Evolutionary conservation across 2,329 filamentous ascomycete species (phyloP), one percentile per base, ranked within the genome.

Genomic region (Mycosphaerelloides madeirae): DNA sequence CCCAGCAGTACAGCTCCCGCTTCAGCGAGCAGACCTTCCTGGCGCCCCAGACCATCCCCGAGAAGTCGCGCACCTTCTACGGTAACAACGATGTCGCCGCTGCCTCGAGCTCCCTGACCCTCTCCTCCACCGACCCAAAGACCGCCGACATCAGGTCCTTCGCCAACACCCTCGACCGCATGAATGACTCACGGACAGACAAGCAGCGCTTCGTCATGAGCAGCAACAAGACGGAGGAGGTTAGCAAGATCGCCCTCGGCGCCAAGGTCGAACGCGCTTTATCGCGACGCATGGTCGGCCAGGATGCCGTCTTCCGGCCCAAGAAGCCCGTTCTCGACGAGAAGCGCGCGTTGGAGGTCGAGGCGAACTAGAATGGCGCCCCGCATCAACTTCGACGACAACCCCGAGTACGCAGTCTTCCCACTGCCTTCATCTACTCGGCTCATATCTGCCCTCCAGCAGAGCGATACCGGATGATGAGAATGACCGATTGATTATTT

Each of bases 201-300:
- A 80, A 84, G 59, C 90, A 96, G 72, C 84, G 90, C 57, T 90
- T 90, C 62, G 75, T 81, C 44, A 80, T 90, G 52, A 85, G 76
- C 64, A 80, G 84, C 52, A 82, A 91, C 68, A 94, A 95, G 76
- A 80, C 77, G 15, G 85, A 87, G 60, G 83, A 85, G 64, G 75
- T 95, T 68, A 83, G 81, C 72, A 94, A 94, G 72, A 78, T 95
- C 46, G 89, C 89, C 29, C 78, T 95, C 41, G 86, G 89, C 37
- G 89, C 89, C 49, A 95, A 95, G 72, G 79, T 95, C 31, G 89
- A 95, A 65, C 82, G 90, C 49, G 89, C 90, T 16, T 79, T 96
- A 43, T 84, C 84, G 56, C 78, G 89, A 55, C 80, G 90, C 61
- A 93, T 95, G 89, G 84, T 80, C 20, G 73, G 85, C 56, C 90